A percentile compares a stretch with the other conserved stretches of the same genome.
Evolutionary conservation across 257 asterid species (phyloP).

Genomic region (Capsicum rhomboideum): DNA sequence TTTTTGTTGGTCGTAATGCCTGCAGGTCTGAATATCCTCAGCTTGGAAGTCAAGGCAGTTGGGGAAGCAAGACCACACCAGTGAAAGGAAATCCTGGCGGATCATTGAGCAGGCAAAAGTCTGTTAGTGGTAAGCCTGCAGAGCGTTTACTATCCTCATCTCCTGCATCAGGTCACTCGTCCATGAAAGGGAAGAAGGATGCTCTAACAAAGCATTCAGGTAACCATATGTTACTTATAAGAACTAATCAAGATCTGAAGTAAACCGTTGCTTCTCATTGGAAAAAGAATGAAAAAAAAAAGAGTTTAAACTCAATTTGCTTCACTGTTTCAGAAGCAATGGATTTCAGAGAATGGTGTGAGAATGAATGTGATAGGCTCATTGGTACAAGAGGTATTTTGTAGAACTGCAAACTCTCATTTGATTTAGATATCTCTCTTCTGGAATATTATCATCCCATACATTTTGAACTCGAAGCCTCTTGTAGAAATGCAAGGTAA

Average conservation of each 20-base stretch:
- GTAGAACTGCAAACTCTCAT: not conserved
- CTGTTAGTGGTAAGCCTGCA: constrained; percentile 35
- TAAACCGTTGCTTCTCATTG: not conserved
- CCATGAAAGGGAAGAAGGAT: constrained; percentile 55
- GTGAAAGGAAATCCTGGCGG: constrained; percentile 47
- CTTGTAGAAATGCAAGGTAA: no score
- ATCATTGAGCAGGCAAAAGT: constrained; percentile 49
- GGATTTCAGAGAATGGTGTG: constrained; percentile 95
- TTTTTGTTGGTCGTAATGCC: not conserved
- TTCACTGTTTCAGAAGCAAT: constrained; percentile 59
- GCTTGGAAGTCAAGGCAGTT: constrained; percentile 47
- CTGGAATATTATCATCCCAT: not conserved
- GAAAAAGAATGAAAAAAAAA: not conserved
- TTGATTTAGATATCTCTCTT: not conserved
- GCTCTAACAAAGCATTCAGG: constrained; percentile 61
- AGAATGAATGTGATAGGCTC: constrained; percentile 81
- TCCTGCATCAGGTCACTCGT: constrained; percentile 37
- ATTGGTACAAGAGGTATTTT: constrained; percentile 73
- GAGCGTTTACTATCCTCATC: constrained; percentile 37
- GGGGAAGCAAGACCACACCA: constrained; percentile 60
- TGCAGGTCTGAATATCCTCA: constrained; percentile 80
- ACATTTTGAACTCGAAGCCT: not conserved
- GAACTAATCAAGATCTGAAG: not conserved
- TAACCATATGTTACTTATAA: not conserved
- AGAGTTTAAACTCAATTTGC: not conserved